phyloP scores from a whole-genome alignment of 164 flowering plant genomes.

The Santalum album region DNA sequence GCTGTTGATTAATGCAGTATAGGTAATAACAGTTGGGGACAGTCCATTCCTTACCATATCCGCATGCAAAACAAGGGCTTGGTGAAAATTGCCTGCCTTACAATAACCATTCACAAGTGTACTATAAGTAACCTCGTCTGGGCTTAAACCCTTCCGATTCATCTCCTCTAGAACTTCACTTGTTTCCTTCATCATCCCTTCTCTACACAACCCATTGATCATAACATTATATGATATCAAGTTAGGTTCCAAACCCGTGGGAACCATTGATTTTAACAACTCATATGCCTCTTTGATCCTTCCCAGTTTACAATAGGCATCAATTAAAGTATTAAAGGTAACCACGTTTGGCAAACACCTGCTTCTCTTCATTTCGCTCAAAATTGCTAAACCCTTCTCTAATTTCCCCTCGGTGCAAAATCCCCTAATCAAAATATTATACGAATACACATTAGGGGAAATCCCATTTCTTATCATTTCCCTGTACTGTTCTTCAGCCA shows the following conservation, averaged over 20 bases:
- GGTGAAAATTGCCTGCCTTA: constrained; percentile 60
- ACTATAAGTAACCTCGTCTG: constrained; percentile 76
- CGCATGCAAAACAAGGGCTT: constrained; percentile 59
- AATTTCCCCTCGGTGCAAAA: constrained; percentile 40
- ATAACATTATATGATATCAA: constrained; percentile 72
- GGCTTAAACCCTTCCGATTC: constrained; percentile 43
- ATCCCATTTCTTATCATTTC: constrained; percentile 46
- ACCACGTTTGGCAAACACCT: constrained; percentile 81
- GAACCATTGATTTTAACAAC: constrained; percentile 32
- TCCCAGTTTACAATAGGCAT: constrained; percentile 53
- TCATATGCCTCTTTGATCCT: constrained; percentile 34
- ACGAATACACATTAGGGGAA: constrained; percentile 69
- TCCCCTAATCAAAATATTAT: constrained; percentile 70
- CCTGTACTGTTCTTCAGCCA: constrained; percentile 32
- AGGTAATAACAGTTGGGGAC: constrained; percentile 70
- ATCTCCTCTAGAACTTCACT: constrained; percentile 46
- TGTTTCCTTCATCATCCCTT: constrained; percentile 61
- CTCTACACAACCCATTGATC: constrained; percentile 65
- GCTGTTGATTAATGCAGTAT: constrained; percentile 68
- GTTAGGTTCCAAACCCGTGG: constrained; percentile 49
- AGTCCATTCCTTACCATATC: constrained; percentile 73
- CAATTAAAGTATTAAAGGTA: constrained; percentile 70
- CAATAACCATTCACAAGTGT: constrained; percentile 81
- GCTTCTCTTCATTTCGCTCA: constrained; percentile 47
- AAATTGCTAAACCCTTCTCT: constrained; percentile 47